A percentile compares a stretch with the other conserved stretches of the same genome.
These are phyloP conservation scores for Diutina catenulata DNA, from an alignment of 1,139 yeast species.

Conservation along the genomic window DNA sequence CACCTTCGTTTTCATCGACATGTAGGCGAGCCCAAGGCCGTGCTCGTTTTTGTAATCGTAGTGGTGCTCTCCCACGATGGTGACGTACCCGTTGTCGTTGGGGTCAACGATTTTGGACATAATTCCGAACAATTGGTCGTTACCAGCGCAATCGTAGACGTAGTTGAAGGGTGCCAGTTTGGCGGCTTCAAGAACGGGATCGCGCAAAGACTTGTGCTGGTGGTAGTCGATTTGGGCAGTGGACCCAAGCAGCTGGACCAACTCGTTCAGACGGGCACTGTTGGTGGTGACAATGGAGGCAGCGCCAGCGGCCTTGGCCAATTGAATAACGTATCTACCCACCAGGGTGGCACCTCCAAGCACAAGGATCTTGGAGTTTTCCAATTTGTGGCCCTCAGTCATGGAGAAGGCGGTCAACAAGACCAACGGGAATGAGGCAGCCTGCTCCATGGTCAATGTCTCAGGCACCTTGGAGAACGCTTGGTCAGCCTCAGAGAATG, in stretches of 20 bases:
- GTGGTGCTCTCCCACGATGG: conserved; percentile 39
- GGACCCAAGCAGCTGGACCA: conserved; percentile 39
- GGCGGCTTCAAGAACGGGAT: conserved; percentile 9
- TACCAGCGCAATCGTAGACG: conserved; percentile 21
- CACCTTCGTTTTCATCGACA: conserved; percentile 6
- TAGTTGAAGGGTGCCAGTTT: conserved; percentile 22
- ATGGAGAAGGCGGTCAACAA: conserved; percentile 46
- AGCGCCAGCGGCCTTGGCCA: conserved; percentile 33
- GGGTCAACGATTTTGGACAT: conserved; percentile 25
- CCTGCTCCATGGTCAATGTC: conserved; percentile 35
- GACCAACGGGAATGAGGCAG: conserved; percentile 47
- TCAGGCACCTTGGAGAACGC: conserved; percentile 28
- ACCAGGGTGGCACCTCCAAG: conserved; percentile 72
- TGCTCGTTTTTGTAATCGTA: conserved; percentile 14
- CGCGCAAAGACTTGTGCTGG: conserved; percentile 11
- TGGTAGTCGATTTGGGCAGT: conserved; percentile 41
- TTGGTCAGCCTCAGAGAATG: conserved; percentile 15
- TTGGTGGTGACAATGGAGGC: conserved; percentile 32
- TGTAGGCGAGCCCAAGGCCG: conserved; percentile 7
- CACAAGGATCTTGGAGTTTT: conserved; percentile 30
- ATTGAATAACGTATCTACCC: conserved; percentile 48
- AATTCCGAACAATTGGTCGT: conserved; percentile 13
- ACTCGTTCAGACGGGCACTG: conserved; percentile 17
- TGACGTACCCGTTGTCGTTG: conserved; percentile 17
- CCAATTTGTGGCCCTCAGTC: conserved; percentile 17